These are phyloP conservation scores for Apiotrichum laibachii DNA, from an alignment of 1,284 basidiomycete species.

Conservation along the genomic window DNA sequence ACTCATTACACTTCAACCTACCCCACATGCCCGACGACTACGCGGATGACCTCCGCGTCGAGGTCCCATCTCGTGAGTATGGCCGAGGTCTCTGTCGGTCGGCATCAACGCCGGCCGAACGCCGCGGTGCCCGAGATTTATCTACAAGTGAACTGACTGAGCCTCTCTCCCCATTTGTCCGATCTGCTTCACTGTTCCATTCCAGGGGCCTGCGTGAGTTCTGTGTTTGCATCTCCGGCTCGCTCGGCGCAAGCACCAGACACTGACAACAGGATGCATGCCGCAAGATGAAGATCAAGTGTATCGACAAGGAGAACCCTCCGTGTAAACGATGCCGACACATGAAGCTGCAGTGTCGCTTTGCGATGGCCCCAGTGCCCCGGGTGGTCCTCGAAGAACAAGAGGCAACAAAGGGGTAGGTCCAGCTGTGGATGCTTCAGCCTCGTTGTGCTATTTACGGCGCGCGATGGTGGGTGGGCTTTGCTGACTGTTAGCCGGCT, in stretches of 20 bases:
- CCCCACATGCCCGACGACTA: background rate
- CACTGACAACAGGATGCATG: conserved; percentile 23
- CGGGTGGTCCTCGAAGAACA: background rate
- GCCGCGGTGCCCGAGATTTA: too few relatives aligned
- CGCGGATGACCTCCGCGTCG: background rate
- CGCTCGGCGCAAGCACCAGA: too few relatives aligned
- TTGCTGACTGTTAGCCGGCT: conserved; percentile 6
- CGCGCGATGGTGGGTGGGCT: too few relatives aligned
- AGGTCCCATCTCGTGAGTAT: background rate
- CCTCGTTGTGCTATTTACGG: too few relatives aligned
- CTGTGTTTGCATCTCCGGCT: background rate
- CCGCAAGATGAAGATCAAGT: conserved; percentile 28
- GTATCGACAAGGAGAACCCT: conserved; percentile 28
- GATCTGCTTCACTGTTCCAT: background rate
- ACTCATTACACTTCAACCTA: background rate
- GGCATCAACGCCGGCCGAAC: too few relatives aligned
- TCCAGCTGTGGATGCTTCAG: too few relatives aligned
- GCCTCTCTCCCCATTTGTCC: background rate
- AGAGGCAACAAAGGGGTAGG: background rate
- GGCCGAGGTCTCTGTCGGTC: too few relatives aligned
- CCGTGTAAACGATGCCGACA: conserved; percentile 25
- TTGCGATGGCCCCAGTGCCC: conserved; percentile 4
- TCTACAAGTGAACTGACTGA: background rate
- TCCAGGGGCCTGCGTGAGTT: background rate
- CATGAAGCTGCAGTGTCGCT: conserved; percentile 25